Evolutionary conservation across 208 protist genomes (phyloP).

Genomic region (Trypanosoma rangeli): DNA sequence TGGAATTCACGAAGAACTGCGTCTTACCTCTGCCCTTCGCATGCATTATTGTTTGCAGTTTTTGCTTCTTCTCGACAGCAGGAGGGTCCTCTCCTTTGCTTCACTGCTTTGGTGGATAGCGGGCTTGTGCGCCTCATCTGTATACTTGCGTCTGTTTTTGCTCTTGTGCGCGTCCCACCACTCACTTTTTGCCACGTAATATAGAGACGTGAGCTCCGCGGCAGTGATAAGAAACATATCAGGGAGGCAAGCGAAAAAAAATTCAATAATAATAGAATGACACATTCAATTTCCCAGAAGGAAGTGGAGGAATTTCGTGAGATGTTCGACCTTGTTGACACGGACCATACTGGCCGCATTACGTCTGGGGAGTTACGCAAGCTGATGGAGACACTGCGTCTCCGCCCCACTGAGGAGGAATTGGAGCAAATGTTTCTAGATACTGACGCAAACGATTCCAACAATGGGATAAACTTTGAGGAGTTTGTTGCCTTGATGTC

Average conservation of each 20-base stretch:
- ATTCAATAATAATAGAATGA: conserved; percentile 11
- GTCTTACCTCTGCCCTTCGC: background rate
- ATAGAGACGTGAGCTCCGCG: background rate
- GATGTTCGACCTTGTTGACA: conserved; percentile 92
- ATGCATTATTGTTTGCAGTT: background rate
- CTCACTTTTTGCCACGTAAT: too few species aligned
- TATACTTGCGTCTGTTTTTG: conserved; percentile 18
- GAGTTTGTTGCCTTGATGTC: conserved; percentile 91
- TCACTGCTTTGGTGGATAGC: too few species aligned
- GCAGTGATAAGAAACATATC: background rate
- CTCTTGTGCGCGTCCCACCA: too few species aligned
- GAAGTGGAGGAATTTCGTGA: conserved; percentile 90
- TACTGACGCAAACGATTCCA: conserved; percentile 30
- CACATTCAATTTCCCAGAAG: conserved; percentile 46
- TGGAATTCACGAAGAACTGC: background rate
- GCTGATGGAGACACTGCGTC: conserved; percentile 85
- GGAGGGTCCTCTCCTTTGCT: too few species aligned
- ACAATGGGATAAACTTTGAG: conserved; percentile 70
- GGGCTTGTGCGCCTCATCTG: too few species aligned
- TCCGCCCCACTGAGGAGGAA: conserved; percentile 87
- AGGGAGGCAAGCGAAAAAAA: background rate
- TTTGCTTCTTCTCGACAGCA: background rate
- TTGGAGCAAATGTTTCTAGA: conserved; percentile 81
- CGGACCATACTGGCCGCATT: conserved; percentile 73
- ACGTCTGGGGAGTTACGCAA: conserved; percentile 73